A percentile compares a stretch with the other conserved stretches of the same genome.
These are phyloP conservation scores for Croton setiger DNA, from an alignment of 441 rosid species.

Conservation along the genomic window DNA sequence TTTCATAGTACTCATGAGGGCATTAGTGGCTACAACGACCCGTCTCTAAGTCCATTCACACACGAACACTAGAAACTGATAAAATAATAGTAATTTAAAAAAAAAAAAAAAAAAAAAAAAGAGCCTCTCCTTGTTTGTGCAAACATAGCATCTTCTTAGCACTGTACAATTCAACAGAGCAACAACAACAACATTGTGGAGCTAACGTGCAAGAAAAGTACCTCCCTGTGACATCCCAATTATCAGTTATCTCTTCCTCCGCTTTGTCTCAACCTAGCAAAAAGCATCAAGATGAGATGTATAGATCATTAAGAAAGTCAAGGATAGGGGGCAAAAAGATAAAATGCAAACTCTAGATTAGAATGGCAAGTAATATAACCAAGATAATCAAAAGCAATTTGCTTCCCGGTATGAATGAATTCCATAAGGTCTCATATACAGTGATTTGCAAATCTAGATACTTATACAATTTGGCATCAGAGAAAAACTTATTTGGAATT, in stretches of 20 bases:
- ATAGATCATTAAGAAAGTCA: background rate
- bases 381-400: too few species aligned
- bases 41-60: constrained; percentile 27
- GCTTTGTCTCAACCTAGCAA: constrained; percentile 66
- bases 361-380: background rate
- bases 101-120: constrained; percentile 8
- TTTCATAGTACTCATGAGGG: constrained; percentile 15
- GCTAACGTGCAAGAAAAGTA: constrained; percentile 30
- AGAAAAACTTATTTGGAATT: too few species aligned
- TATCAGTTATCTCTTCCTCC: constrained; percentile 56
- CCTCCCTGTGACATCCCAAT: constrained; percentile 22
- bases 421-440: too few species aligned
- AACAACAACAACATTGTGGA: constrained; percentile 17
- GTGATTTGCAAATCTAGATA: too few species aligned
- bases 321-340: background rate
- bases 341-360: background rate
- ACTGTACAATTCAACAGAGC: constrained; percentile 41
- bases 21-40: constrained; percentile 14
- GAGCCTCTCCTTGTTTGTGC: constrained; percentile 28
- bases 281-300: constrained; percentile 9
- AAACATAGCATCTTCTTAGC: constrained; percentile 38
- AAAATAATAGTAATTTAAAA: constrained; percentile 13
- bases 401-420: too few species aligned
- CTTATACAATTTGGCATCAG: too few species aligned
- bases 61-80: constrained; percentile 24